Conservation (phyloP, 2,329 filamentous ascomycete genomes). For the Aplosporella prunicola region DNA sequence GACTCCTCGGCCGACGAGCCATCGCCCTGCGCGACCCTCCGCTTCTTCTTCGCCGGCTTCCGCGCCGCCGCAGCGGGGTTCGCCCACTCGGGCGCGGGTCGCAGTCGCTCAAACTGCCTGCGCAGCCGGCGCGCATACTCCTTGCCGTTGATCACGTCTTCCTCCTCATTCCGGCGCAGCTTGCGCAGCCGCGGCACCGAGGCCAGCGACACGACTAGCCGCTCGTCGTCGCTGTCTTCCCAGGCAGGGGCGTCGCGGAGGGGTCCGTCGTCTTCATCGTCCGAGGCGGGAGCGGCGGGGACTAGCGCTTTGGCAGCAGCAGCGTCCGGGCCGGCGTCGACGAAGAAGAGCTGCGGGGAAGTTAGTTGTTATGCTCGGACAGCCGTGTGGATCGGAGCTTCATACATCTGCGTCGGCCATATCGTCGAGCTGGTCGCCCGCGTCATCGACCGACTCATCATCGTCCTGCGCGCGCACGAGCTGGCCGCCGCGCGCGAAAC, state of each 20-base stretch:
- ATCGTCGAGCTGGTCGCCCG: slow-evolving; percentile 45
- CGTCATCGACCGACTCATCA: slow-evolving; percentile 39
- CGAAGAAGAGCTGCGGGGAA: slow-evolving; percentile 58
- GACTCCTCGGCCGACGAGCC: slow-evolving; percentile 42
- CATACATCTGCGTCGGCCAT: slow-evolving; percentile 63
- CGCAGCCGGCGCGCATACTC: slow-evolving; percentile 77
- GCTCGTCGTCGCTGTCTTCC: slow-evolving; percentile 94
- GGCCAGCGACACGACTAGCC: slow-evolving; percentile 72
- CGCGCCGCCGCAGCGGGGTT: slow-evolving; percentile 30
- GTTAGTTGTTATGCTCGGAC: background rate
- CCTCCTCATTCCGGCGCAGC: slow-evolving; percentile 66
- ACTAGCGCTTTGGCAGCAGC: slow-evolving; percentile 30
- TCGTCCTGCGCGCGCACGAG: slow-evolving; percentile 20
- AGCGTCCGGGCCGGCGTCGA: slow-evolving; percentile 55
- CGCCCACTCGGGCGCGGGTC: slow-evolving; percentile 55
- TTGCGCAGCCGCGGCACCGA: slow-evolving; percentile 69
- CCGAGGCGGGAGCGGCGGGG: slow-evolving; percentile 31
- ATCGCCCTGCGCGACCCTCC: slow-evolving; percentile 32
- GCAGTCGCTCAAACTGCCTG: slow-evolving; percentile 55
- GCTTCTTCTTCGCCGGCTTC: slow-evolving; percentile 38
- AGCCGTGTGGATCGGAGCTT: background rate
- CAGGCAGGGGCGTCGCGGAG: slow-evolving; percentile 54
- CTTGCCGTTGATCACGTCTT: slow-evolving; percentile 76
- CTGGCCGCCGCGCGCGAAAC: slow-evolving; percentile 36
- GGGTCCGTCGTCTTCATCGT: slow-evolving; percentile 27